Evolutionary conservation across 805 yeast species (phyloP), one percentile per base, ranked within the genome.

Genomic region (Blastobotrys mokoenaii): DNA sequence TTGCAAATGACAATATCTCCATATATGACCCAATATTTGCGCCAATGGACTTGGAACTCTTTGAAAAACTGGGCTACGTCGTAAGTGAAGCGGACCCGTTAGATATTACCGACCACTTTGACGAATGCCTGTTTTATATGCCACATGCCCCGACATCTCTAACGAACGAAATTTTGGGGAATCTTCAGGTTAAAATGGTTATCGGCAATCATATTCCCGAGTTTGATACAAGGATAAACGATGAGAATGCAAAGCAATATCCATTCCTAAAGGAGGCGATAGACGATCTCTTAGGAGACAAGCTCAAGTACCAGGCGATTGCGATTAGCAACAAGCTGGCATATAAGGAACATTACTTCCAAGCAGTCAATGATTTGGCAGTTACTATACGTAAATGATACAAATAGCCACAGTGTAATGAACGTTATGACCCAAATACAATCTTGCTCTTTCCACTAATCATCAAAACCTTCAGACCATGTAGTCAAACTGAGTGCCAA

Each of bases 101-200:
- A 22, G 53, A 45, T 14, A 40, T 45, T 12, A 40, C 29, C 16
- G 25, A 14, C 14, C 42, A 44, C 8, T 37, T 50, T 0, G 15
- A 40, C 1, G 31, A 49, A 1, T 64, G 70, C 0, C 61, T 84
- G 1, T 82, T 67, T 58, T 84, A 76, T 55, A 67, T 84, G 40
- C 94, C 94, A 0, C 95, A 84, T 64, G 90, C 89, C 0, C 85
- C 87, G 1, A 61, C 81, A 34, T 44, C 55, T 1, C 51, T 67
- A 2, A 54, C 58, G 4, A 55, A 56, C 14, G 16, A 37, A 7
- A 49, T 60, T 15, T 14, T 41, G 33, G 38, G 10, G 17, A 12
- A 7, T 48, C 56, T 10, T 42, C 41, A 3, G 16, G 29, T 4
- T 35, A 40, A 2, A 16, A 46, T 33, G n/a, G 37, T 59, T n/a